Base-by-base conservation (phyloP, 345 rosid species). In the Durio zibethinus region DNA sequence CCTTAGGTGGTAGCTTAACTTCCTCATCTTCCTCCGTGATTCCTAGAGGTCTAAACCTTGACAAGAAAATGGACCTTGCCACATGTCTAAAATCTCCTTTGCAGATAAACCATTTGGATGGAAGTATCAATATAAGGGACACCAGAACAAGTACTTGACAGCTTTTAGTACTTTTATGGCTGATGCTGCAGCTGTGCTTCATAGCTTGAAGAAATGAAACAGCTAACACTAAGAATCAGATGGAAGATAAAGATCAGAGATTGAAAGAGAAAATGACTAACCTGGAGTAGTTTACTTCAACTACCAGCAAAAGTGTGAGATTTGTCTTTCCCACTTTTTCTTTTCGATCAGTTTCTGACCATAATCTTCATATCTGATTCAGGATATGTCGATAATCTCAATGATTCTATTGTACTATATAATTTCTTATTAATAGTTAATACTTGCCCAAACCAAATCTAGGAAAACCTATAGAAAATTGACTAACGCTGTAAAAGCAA, bases 1-100 rank as follows among this genome's bases (percentile, higher is more conserved):
- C 91, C 68, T 86, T 81, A 4, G 91, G 96, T 6, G 92, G 97
- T 77, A 90, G 74, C 66, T 88, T 90, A 20, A 88, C 87, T 0
- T 87, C 68, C 15, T 38, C 89, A 57, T 86, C 27, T n/a, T 23
- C 90, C 11, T 81, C 79, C 1, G 76, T 62, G 54, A 25, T 59
- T 59, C 38, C 56, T 4, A 31, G 15, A 57, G 48, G 18, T 73
- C 60, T 74, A 15, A 57, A 45, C 33, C 29, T 74, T 42, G 56
- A 33, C 47, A 57, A 10, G 14, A 57, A 29, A 36, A 23, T 38
- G 7, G 65, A 38, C 21, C 63, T 73, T 6, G 35, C 35, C 16
- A 73, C 10, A 20, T 36, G 42, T 60, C 75, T 69, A 73, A 61
- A 81, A 16, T 86, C 78, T 77, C 76, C 87, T 48, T 79, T 85